Conservation (phyloP, 139 green algal genomes). For the Chlorella vulgaris region DNA sequence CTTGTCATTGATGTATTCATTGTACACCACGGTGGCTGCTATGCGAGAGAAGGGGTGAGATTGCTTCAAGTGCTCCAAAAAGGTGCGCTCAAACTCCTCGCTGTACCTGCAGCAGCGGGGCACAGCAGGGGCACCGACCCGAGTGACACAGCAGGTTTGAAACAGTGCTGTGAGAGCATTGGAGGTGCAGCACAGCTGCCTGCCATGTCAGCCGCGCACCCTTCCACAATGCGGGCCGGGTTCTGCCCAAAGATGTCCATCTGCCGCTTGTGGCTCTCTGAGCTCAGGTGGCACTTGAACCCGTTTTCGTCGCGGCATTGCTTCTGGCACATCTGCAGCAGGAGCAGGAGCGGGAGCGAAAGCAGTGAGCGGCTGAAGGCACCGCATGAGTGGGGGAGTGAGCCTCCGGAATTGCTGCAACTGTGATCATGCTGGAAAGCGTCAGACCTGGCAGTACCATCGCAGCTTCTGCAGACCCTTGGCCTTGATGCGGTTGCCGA, state of each 20-base stretch:
- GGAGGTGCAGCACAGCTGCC: background rate
- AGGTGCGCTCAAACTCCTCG: constrained; percentile 87
- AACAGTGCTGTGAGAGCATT: background rate
- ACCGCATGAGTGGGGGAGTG: no score
- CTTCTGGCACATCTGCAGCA: constrained; percentile 96
- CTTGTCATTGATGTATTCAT: constrained; percentile 44
- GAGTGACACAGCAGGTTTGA: background rate
- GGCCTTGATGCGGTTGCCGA: constrained; percentile 95
- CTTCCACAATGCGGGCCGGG: constrained; percentile 75
- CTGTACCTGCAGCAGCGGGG: constrained; percentile 58
- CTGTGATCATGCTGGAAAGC: no score
- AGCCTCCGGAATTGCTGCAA: no score
- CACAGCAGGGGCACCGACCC: background rate
- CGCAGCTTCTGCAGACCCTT: constrained; percentile 96
- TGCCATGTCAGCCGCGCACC: constrained; percentile 13
- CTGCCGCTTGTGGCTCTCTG: constrained; percentile 80
- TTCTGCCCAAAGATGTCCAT: constrained; percentile 92
- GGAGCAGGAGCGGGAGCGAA: background rate
- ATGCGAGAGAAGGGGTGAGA: constrained; percentile 81
- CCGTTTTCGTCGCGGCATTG: constrained; percentile 99
- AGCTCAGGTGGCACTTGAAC: constrained; percentile 96
- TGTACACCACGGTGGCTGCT: constrained; percentile 75
- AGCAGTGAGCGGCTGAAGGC: no score
- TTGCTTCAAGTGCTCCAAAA: constrained; percentile 89
- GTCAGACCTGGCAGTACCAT: constrained; percentile 54